Conservation (phyloP, 2,329 filamentous ascomycete species). For the Fusarium domesticum region DNA sequence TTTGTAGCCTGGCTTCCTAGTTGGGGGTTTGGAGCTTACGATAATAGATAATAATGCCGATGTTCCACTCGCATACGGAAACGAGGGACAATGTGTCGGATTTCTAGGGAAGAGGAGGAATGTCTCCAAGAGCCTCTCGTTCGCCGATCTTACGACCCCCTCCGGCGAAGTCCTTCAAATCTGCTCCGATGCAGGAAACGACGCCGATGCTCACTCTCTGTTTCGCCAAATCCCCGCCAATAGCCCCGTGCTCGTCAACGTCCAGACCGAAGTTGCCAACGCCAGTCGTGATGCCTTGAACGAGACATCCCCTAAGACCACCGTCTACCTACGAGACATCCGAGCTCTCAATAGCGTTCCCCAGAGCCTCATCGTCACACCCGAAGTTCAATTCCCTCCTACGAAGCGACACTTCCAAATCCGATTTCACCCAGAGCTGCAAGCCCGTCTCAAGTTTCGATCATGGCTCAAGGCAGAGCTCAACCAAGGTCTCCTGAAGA, state of each 20-base stretch:
- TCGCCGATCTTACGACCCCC: slow-evolving; percentile 54
- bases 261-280: slow-evolving; percentile 31
- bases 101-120: slow-evolving; percentile 69
- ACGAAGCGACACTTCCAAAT: slow-evolving; percentile 81
- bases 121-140: slow-evolving; percentile 66
- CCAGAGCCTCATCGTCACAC: slow-evolving; percentile 71
- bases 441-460: slow-evolving; percentile 69
- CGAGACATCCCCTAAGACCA: slow-evolving; percentile 39
- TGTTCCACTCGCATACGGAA: slow-evolving; percentile 16
- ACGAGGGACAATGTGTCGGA: slow-evolving; percentile 43
- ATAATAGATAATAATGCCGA: slow-evolving; percentile 29
- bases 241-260: slow-evolving; percentile 51
- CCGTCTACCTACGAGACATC: slow-evolving; percentile 63
- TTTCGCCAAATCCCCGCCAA: slow-evolving; percentile 48
- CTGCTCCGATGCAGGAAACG: slow-evolving; percentile 40
- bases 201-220: slow-evolving; percentile 36
- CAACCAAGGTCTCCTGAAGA: slow-evolving; percentile 52
- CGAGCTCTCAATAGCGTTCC: slow-evolving; percentile 36
- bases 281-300: slow-evolving; percentile 20
- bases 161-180: slow-evolving; percentile 44
- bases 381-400: slow-evolving; percentile 69
- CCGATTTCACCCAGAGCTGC: slow-evolving; percentile 66
- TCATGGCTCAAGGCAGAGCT: slow-evolving; percentile 53
- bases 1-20: slow-evolving; percentile 13
- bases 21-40: background rate